Evolutionary conservation across 768 basidiomycete genomes (phyloP), one percentile per base, ranked within the genome.

Genomic region (Hemileccinum impolitum): DNA sequence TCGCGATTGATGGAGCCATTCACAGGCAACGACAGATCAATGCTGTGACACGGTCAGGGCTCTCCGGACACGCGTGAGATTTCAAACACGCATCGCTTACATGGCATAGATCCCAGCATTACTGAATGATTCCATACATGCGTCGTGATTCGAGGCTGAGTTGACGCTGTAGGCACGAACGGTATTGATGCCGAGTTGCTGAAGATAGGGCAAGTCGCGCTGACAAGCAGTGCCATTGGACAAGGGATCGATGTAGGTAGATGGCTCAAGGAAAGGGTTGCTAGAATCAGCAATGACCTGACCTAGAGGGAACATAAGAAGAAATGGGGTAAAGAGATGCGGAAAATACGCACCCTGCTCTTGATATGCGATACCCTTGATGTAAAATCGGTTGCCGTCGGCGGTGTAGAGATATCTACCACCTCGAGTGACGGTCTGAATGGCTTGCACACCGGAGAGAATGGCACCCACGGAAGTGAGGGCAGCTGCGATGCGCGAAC

Each of bases 161-260:
- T 94, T 79, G 53, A 94, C 92, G 49, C 85, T 88, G 75, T 96
- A 96, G 2, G 85, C 85, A 47, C 92, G 85, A 42, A 96, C 74
- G 35, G 85, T 73, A 62, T 94, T 96, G 61, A 94, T 80, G 10
- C 80, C 78, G 17, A 95, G 80, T 48, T 86, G 70, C 61, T 84
- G 74, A 38, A 96, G 75, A 66, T 79, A 84, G 1, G 89, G 87
- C 18, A 94, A 57, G 67, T 96, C 94, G 43, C 94, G 83, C 15
- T 75, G 65, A 66, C 94, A 96, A 26, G 78, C 81, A 34, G 74
- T 68, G 19, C 72, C 68, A 39, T 87, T 74, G 1, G 89, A 76
- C 37, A 95, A 75, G 5, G 92, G 88, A 65, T 95, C 94, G 40
- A 81, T 73, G 70, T 85, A 95, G 32, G 78, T 85, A 4, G 80